phyloP scores from a whole-genome alignment of 805 yeast species.

The Metschnikowia bowlesiae region DNA sequence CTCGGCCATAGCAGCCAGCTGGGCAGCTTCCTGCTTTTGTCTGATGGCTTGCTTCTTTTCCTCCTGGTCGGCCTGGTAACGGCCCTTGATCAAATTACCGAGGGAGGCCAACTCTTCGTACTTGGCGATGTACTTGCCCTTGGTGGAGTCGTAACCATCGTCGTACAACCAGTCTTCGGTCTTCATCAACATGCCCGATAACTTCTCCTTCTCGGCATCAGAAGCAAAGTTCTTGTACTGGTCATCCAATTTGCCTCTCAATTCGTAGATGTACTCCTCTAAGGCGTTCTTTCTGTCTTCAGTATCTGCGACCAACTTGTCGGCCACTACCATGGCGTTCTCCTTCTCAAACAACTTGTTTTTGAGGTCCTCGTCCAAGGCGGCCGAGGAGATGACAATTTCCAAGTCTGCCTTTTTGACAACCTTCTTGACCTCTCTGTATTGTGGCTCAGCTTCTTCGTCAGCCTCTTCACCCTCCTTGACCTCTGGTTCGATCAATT shows the following conservation, averaged over 20 bases:
- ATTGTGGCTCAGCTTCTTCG: conserved; percentile 76
- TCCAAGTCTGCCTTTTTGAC: conserved; percentile 82
- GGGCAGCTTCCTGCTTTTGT: conserved; percentile 83
- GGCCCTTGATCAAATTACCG: conserved; percentile 93
- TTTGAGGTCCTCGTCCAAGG: conserved; percentile 54
- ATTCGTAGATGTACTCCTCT: conserved; percentile 96
- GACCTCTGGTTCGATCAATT: conserved; percentile 65
- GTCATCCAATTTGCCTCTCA: conserved; percentile 95
- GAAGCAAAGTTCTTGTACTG: conserved; percentile 83
- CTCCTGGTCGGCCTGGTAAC: conserved; percentile 91
- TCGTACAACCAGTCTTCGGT: conserved; percentile 99
- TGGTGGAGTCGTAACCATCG: conserved; percentile 93
- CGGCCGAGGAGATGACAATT: conserved; percentile 57
- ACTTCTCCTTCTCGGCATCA: conserved; percentile 81
- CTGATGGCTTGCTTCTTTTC: conserved; percentile 87
- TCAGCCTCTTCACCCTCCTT: conserved; percentile 46
- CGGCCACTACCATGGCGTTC: conserved; percentile 78
- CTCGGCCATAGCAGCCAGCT: conserved; percentile 78
- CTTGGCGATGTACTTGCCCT: conserved; percentile 96
- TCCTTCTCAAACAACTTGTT: conserved; percentile 74
- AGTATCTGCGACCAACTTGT: conserved; percentile 95
- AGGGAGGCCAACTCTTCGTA: conserved; percentile 93
- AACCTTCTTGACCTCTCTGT: conserved; percentile 84
- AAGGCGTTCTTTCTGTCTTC: conserved; percentile 98
- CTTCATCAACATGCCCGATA: conserved; percentile 66